Conservation (phyloP, 1,284 basidiomycete species). For the Trametes sp. region DNA sequence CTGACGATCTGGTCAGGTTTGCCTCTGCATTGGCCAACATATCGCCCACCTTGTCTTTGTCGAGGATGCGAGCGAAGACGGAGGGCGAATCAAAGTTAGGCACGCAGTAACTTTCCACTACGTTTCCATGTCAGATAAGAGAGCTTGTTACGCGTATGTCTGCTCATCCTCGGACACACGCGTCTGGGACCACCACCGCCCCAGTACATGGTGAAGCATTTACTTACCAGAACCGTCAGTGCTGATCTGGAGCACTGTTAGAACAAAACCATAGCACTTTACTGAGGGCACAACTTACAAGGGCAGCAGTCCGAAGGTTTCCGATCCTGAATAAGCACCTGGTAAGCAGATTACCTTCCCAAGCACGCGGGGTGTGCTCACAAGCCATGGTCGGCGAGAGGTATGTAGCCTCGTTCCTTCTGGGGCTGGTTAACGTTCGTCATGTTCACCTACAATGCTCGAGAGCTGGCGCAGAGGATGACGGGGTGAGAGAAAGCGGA, state of each 20-base stretch:
- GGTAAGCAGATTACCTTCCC: not conserved
- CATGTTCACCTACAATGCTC: not conserved
- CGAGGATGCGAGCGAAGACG: conserved; percentile 87
- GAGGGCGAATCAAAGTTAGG: conserved; percentile 94
- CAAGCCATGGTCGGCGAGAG: conserved; percentile 39
- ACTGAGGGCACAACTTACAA: conserved; percentile 49
- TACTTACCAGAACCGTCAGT: conserved; percentile 79
- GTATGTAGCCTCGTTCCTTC: conserved; percentile 36
- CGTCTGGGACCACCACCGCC: too few species aligned
- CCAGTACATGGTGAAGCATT: not conserved
- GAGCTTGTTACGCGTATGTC: too few species aligned
- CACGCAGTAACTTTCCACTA: conserved; percentile 89
- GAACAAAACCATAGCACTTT: conserved; percentile 1
- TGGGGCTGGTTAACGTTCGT: conserved; percentile 33
- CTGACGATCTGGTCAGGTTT: conserved; percentile 40
- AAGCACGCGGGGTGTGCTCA: conserved; percentile 21
- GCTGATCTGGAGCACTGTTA: conserved; percentile 57
- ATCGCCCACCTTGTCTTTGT: conserved; percentile 71
- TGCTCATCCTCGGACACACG: too few species aligned
- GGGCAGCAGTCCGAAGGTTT: conserved; percentile 82
- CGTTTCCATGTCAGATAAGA: not conserved
- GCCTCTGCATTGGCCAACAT: too few species aligned
- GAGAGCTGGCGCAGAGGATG: not conserved
- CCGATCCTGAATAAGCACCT: conserved; percentile 62
- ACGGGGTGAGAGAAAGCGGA: not conserved